Conservation (phyloP, 73 alveolate species). For the Paramecium pentaurelia region DNA sequence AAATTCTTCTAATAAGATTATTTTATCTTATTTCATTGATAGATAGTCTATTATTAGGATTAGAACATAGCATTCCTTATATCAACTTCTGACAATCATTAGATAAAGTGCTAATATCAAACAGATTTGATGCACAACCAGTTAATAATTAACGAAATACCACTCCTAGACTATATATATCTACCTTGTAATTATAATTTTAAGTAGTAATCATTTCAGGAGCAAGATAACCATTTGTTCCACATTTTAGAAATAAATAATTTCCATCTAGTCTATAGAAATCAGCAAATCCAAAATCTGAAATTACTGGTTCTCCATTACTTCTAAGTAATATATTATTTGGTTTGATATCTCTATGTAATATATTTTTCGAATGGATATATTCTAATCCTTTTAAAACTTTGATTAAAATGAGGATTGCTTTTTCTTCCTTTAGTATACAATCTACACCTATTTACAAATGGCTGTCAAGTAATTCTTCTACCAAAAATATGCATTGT, state of each 20-base stretch:
- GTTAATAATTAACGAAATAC: constrained; percentile 57
- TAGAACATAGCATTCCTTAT: not conserved
- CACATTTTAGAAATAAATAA: not conserved
- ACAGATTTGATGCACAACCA: constrained; percentile 19
- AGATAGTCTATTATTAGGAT: not conserved
- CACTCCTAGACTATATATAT: constrained; percentile 81
- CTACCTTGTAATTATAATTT: constrained; percentile 73
- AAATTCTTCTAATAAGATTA: not conserved
- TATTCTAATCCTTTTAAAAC: constrained; percentile 53
- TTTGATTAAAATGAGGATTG: constrained; percentile 43
- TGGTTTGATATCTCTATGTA: constrained; percentile 58
- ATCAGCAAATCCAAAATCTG: constrained; percentile 56
- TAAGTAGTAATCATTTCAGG: constrained; percentile 71
- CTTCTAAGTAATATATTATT: constrained; percentile 8
- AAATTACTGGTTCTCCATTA: constrained; percentile 36
- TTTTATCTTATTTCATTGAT: not conserved
- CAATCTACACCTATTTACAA: not conserved
- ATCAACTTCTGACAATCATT: not conserved
- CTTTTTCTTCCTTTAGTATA: constrained; percentile 13
- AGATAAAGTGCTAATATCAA: not conserved
- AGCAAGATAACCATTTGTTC: constrained; percentile 13
- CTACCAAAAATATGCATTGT: constrained; percentile 62
- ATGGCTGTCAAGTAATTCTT: constrained; percentile 53
- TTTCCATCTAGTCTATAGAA: not conserved
- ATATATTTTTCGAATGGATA: constrained; percentile 11